These are phyloP conservation scores for Anastatica hierochuntica DNA, from an alignment of 345 rosid species.

Conservation along the genomic window DNA sequence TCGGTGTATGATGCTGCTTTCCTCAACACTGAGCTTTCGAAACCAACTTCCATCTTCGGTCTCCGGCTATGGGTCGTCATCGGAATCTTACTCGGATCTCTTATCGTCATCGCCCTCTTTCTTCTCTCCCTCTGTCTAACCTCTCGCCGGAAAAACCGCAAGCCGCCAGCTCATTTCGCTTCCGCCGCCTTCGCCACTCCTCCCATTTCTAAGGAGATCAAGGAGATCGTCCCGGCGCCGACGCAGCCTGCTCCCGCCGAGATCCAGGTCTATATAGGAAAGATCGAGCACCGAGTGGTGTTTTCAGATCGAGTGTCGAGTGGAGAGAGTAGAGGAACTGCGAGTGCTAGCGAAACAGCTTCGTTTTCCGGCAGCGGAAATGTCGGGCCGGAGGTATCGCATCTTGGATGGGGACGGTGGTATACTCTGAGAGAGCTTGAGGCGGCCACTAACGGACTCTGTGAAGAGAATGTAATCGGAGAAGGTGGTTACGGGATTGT, in stretches of 20 bases:
- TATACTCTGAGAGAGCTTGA: conserved; percentile 77
- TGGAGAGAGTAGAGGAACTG: conserved; percentile 69
- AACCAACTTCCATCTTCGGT: conserved; percentile 71
- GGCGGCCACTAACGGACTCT: conserved; percentile 57
- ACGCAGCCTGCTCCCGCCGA: no score
- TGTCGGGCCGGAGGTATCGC: conserved; percentile 47
- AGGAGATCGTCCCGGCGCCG: conserved; percentile 73
- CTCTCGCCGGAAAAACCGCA: conserved; percentile 45
- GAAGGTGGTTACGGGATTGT: conserved; percentile 97
- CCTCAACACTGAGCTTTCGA: conserved; percentile 37
- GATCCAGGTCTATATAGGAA: conserved; percentile 85
- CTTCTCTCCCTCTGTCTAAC: conserved; percentile 68
- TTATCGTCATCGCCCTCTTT: conserved; percentile 73
- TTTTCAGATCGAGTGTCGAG: no score
- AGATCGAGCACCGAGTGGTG: conserved; percentile 85
- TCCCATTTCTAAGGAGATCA: conserved; percentile 65
- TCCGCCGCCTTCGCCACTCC: conserved; percentile 27
- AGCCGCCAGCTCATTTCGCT: conserved; percentile 19
- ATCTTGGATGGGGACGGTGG: conserved; percentile 54
- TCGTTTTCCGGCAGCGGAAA: conserved; percentile 34
- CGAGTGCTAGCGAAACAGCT: conserved; percentile 49
- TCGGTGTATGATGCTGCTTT: conserved; percentile 24
- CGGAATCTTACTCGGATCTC: conserved; percentile 68
- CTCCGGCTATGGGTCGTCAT: conserved; percentile 62
- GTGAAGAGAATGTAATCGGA: conserved; percentile 74